phyloP scores from a whole-genome alignment of 208 protist genomes.

The Blechomonas ayalai region DNA sequence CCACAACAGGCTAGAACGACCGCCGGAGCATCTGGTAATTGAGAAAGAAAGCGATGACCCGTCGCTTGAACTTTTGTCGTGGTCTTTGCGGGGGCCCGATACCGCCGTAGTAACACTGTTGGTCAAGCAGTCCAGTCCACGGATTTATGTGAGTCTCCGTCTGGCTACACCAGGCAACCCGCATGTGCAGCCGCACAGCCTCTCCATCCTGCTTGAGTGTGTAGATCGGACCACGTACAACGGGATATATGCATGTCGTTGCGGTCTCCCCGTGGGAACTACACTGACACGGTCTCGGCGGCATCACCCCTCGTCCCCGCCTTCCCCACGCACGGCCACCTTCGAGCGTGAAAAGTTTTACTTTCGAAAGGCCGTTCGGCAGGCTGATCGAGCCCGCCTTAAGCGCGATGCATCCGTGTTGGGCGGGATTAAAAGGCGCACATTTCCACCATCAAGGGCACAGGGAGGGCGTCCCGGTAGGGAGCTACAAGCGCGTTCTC shows the following conservation, averaged over 20 bases:
- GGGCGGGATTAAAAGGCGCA: conserved; percentile 7
- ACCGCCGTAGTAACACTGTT: conserved; percentile 6
- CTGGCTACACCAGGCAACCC: conserved; percentile 1
- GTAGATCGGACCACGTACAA: neutral
- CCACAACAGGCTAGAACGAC: conserved; percentile 28
- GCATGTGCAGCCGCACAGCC: conserved; percentile 1
- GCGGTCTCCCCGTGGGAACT: conserved; percentile 9
- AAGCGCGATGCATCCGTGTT: conserved; percentile 9
- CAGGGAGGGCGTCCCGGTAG: neutral
- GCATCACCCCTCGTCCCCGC: neutral
- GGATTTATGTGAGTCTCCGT: neutral
- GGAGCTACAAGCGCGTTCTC: neutral
- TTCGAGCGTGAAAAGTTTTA: conserved; percentile 25
- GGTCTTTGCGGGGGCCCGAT: neutral
- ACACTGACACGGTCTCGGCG: neutral
- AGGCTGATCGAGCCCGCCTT: conserved; percentile 18
- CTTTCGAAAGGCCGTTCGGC: conserved; percentile 22
- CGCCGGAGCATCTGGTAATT: conserved; percentile 7
- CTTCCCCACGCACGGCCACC: conserved; percentile 1
- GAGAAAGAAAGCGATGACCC: neutral
- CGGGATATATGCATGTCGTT: conserved; percentile 8
- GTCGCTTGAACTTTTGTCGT: conserved; percentile 4
- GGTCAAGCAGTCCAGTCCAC: conserved; percentile 4
- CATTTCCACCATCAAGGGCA: conserved; percentile 7
- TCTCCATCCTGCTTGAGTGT: conserved; percentile 5